These are phyloP conservation scores for Anisodus tanguticus DNA, from an alignment of 257 asterid genomes.

Conservation along the genomic window DNA sequence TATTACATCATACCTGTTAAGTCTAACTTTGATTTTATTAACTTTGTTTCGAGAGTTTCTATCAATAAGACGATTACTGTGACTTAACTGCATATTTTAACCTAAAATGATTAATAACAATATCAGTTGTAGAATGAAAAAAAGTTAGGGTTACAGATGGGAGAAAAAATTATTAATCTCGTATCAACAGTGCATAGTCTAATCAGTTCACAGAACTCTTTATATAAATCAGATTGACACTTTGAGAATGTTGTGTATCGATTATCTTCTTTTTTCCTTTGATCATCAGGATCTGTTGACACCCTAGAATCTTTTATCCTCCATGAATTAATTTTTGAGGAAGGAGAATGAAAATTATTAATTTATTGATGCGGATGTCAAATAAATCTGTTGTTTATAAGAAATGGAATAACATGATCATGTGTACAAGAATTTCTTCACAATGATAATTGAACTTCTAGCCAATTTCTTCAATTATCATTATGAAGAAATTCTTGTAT, in stretches of 20 bases:
- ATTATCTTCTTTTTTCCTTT: constrained; percentile 36
- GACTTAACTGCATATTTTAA: too few species aligned
- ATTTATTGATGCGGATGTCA: not conserved
- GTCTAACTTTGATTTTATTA: too few species aligned
- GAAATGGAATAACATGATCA: too few species aligned
- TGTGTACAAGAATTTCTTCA: too few species aligned
- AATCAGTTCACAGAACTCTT: constrained; percentile 44
- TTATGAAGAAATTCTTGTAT: too few species aligned
- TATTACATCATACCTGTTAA: too few species aligned
- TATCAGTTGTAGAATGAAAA: constrained; percentile 45
- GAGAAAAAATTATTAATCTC: constrained; percentile 42
- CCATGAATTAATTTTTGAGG: not conserved
- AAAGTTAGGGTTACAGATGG: constrained; percentile 48
- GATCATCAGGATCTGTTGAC: constrained; percentile 40
- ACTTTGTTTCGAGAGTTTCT: too few species aligned
- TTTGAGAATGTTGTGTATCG: constrained; percentile 47
- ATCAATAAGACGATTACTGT: too few species aligned
- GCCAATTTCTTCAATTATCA: too few species aligned
- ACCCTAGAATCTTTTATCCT: constrained; percentile 35
- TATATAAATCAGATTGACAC: constrained; percentile 38
- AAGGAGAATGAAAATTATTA: constrained; percentile 32
- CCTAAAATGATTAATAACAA: not conserved
- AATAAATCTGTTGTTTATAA: not conserved
- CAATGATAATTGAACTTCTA: too few species aligned
- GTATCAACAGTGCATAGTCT: constrained; percentile 39